Conservation (phyloP, 495 filamentous ascomycete species). For the Podospora comata region DNA sequence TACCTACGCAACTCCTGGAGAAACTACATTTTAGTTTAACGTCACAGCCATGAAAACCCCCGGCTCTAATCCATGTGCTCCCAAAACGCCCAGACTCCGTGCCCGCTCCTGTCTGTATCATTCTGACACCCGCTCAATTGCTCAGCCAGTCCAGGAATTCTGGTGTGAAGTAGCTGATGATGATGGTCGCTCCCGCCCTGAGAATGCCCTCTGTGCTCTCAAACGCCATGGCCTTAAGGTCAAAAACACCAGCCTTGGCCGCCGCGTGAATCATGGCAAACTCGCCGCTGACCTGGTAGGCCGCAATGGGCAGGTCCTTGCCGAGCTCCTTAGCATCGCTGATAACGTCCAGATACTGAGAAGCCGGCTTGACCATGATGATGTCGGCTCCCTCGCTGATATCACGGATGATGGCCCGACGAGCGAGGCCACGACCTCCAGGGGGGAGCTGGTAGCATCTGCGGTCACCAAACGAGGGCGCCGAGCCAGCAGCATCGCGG, state of each 20-base stretch:
- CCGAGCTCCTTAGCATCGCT: constrained; percentile 92
- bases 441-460: constrained; percentile 95
- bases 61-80: constrained; percentile 4
- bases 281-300: constrained; percentile 96
- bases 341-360: constrained; percentile 93
- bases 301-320: constrained; percentile 82
- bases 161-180: constrained; percentile 91
- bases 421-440: constrained; percentile 85
- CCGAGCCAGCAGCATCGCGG: constrained; percentile 90
- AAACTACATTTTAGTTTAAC: background rate
- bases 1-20: background rate
- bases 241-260: constrained; percentile 96
- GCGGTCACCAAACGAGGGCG: constrained; percentile 88
- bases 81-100: constrained; percentile 19
- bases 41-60: background rate
- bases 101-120: constrained; percentile 17
- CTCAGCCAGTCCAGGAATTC: constrained; percentile 85
- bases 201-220: constrained; percentile 91
- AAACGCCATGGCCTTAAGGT: constrained; percentile 91
- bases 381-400: constrained; percentile 93
- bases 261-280: constrained; percentile 97
- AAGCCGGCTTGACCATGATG: constrained; percentile 98
- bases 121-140: constrained; percentile 26
- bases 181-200: constrained; percentile 84
- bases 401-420: constrained; percentile 85